Conservation (phyloP, 2,329 filamentous ascomycete species). For the Dactylonectria macrodidyma region DNA sequence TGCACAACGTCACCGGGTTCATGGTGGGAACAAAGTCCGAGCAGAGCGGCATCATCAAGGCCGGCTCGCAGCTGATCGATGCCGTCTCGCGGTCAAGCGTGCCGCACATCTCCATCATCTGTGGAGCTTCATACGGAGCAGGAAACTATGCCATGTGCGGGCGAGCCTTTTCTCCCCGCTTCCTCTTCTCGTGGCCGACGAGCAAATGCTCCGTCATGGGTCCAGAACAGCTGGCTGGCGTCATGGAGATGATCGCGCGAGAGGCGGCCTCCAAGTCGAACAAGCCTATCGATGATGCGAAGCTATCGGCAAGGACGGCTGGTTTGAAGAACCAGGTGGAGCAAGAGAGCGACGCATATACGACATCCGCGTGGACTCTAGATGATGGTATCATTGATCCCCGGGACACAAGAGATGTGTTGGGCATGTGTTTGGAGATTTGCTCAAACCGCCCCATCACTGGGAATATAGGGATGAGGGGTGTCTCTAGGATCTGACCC, state of each 20-base stretch:
- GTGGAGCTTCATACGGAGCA: constrained; percentile 61
- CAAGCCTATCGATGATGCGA: background rate
- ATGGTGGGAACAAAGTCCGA: constrained; percentile 63
- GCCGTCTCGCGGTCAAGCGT: constrained; percentile 60
- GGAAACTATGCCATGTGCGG: constrained; percentile 65
- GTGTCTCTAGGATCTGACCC: too few relatives aligned
- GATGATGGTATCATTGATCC: constrained; percentile 51
- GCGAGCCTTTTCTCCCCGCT: constrained; percentile 57
- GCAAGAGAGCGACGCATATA: constrained; percentile 42
- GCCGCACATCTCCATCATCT: constrained; percentile 60
- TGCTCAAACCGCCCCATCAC: too few relatives aligned
- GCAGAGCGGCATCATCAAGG: constrained; percentile 60
- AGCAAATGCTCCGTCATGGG: constrained; percentile 45
- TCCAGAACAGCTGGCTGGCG: constrained; percentile 43
- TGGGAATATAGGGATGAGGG: too few relatives aligned
- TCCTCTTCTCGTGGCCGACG: constrained; percentile 50
- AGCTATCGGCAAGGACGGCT: constrained; percentile 24
- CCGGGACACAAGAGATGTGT: constrained; percentile 39
- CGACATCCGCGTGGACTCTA: constrained; percentile 39
- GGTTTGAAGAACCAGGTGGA: constrained; percentile 43
- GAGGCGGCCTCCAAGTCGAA: constrained; percentile 3
- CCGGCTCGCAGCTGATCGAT: constrained; percentile 60
- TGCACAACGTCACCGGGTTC: constrained; percentile 64
- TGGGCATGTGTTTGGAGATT: constrained; percentile 55
- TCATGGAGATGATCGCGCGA: constrained; percentile 39